Percentiles rank a stretch among this genome's conserved stretches.
Conservation (phyloP, 1,284 basidiomycete genomes). For the Ustilago hordei region DNA sequence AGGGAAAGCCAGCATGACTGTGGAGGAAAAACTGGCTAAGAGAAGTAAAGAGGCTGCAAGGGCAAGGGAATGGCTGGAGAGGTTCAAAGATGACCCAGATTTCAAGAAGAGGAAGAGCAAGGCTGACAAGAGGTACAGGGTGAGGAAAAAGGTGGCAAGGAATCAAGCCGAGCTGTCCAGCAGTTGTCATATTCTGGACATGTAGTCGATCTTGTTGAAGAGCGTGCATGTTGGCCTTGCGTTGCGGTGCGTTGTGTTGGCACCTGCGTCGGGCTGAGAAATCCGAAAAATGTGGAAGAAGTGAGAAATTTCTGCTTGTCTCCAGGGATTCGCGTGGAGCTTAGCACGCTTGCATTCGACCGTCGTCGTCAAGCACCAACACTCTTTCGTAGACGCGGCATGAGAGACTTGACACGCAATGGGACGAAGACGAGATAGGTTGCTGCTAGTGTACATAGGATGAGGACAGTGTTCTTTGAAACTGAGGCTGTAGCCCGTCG, state of each 20-base stretch:
- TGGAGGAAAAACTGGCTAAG: too few species aligned
- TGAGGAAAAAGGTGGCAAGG: too few species aligned
- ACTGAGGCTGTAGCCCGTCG: neutral
- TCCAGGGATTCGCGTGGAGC: neutral
- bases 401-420: neutral
- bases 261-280: constrained; percentile 11
- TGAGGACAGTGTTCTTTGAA: constrained; percentile 3
- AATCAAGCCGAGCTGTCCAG: too few species aligned
- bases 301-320: constrained; percentile 3
- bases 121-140: too few species aligned
- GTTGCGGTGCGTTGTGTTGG: neutral
- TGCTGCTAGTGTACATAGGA: constrained; percentile 37
- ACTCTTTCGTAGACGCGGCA: neutral
- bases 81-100: too few species aligned
- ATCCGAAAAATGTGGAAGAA: constrained; percentile 17
- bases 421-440: constrained; percentile 6
- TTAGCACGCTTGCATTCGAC: neutral
- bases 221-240: too few species aligned
- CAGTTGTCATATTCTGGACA: too few species aligned
- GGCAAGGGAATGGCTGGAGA: too few species aligned
- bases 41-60: too few species aligned
- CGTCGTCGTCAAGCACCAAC: neutral
- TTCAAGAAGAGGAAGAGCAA: too few species aligned
- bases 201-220: too few species aligned
- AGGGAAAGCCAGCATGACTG: too few species aligned